Evolutionary conservation across 495 filamentous ascomycete species (phyloP), one percentile per base, ranked within the genome.

Genomic region (Penicillium longicatenatum): DNA sequence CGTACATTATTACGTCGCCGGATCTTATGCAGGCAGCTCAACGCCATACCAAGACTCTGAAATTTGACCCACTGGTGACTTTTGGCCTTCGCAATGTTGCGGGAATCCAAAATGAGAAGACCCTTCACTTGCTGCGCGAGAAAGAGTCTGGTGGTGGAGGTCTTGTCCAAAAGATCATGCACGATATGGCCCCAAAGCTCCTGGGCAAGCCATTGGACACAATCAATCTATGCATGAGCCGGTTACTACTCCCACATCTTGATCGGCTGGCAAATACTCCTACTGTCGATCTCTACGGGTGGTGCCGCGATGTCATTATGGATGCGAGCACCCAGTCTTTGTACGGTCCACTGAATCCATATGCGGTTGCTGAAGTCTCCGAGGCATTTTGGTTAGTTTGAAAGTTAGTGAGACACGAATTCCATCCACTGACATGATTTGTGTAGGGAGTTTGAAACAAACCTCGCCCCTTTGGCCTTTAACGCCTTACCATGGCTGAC

Each of bases 271-370:
- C 24, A 5, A 19, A 55, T 0, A 21, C 20, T 0, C 16, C 37
- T 5, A 33, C 45, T 7, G 11, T 73, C 10, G 69, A 73, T 52
- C 47, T 75, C 5, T 69, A 65, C 53, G 54, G 37, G 17, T 85
- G 79, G 79, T 64, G 77, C 43, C 65, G 60, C 3, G 65, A 75
- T 44, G 64, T 70, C n/a, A 72, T 81, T 10, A 81, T 76, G 1
- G 58, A 66, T 24, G 80, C 81, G 3, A 81, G 76, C n/a, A 82
- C 79, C 0, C 64, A 75, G 16, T 62, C 78, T 6, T 69, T 75
- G 0, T 85, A 83, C 58, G 81, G 82, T 0, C 74, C 73, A 1
- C 41, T 70, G 56, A 84, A 82, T 58, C 82, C 80, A 10, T 83
- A 74, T 55, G 65, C 72, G 30, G 66, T 79, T n/a, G 35, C 57